These are phyloP conservation scores for Skeletonema marinoi DNA, from an alignment of 108 stramenopile species.

Conservation along the genomic window DNA sequence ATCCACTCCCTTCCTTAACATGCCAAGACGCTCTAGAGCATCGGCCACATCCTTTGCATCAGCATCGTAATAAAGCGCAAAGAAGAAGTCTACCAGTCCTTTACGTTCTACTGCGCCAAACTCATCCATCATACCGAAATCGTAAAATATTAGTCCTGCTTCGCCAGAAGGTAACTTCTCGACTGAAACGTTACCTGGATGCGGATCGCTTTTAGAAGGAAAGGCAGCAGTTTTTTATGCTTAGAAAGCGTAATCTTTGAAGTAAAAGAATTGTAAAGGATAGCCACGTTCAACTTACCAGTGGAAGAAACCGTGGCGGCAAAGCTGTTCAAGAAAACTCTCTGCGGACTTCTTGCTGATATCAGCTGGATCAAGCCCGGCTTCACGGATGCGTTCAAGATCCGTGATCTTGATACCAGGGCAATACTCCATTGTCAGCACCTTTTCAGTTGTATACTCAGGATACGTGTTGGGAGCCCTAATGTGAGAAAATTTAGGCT, in stretches of 20 bases:
- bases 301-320: constrained; percentile 93
- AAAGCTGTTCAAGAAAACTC: constrained; percentile 94
- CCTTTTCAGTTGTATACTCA: constrained; percentile 85
- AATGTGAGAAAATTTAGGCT: constrained; percentile 83
- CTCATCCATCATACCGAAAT: constrained; percentile 99
- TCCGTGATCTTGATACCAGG: constrained; percentile 97
- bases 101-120: constrained; percentile 78
- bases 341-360: constrained; percentile 88
- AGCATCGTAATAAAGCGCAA: constrained; percentile 90
- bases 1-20: constrained; percentile 89
- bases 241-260: constrained; percentile 1
- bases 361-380: constrained; percentile 81
- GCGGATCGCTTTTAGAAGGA: constrained; percentile 44
- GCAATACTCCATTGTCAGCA: constrained; percentile 94
- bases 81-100: constrained; percentile 90
- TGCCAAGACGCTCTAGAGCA: constrained; percentile 93
- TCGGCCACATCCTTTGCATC: constrained; percentile 91
- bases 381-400: constrained; percentile 60
- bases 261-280: background rate
- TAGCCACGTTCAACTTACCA: constrained; percentile 23
- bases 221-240: background rate
- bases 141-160: constrained; percentile 92
- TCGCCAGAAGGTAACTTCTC: constrained; percentile 77
- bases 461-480: constrained; percentile 88
- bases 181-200: constrained; percentile 91